These are phyloP conservation scores for Manihot esculenta DNA, from an alignment of 441 rosid species.

Conservation along the genomic window DNA sequence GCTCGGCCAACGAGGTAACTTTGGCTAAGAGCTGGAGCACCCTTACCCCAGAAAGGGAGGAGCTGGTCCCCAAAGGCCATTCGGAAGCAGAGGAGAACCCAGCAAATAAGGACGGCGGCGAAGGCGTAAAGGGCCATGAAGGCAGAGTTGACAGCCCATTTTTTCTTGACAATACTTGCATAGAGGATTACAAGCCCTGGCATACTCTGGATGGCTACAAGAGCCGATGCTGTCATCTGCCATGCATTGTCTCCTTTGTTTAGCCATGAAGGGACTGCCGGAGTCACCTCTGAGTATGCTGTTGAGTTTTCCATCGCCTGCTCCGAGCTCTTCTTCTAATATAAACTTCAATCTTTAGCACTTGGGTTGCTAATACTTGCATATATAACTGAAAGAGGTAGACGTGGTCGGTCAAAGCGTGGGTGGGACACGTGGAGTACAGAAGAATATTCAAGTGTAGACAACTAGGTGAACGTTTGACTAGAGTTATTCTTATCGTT, in stretches of 20 bases:
- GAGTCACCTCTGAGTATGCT: conserved; percentile 35
- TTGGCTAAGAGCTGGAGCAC: conserved; percentile 62
- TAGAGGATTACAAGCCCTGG: conserved; percentile 85
- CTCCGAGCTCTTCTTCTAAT: conserved; percentile 1
- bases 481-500: too few relatives aligned
- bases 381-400: too few relatives aligned
- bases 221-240: conserved; percentile 74
- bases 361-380: background rate
- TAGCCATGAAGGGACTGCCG: conserved; percentile 67
- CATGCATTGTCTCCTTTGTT: conserved; percentile 93
- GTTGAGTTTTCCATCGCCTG: conserved; percentile 15
- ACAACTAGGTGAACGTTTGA: background rate
- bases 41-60: conserved; percentile 84
- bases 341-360: background rate
- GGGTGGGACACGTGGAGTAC: background rate
- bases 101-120: conserved; percentile 78
- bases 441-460: background rate
- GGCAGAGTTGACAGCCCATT: conserved; percentile 91
- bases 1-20: conserved; percentile 44
- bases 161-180: conserved; percentile 82
- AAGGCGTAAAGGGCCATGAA: conserved; percentile 94
- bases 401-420: background rate
- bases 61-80: conserved; percentile 83
- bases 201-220: conserved; percentile 78
- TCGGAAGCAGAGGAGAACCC: conserved; percentile 70